Conservation (phyloP, 139 green algal genomes). For the Prasinococcaceae sp. region DNA sequence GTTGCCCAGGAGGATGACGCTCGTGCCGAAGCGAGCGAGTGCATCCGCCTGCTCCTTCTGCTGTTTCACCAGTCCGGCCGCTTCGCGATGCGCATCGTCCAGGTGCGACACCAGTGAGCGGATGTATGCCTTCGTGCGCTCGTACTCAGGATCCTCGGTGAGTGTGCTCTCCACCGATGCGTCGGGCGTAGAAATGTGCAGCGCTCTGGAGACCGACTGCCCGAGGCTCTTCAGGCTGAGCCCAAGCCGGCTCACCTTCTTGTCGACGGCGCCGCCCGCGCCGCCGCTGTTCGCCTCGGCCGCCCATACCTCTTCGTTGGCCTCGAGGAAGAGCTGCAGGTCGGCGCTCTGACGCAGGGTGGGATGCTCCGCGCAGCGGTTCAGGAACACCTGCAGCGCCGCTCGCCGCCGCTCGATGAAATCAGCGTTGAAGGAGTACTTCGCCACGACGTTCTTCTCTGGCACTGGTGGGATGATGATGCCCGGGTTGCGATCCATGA, state of each 20-base stretch:
- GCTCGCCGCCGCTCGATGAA: slow-evolving; percentile 77
- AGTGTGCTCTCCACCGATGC: too few relatives aligned
- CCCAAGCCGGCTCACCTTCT: slow-evolving; percentile 15
- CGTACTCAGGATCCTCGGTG: slow-evolving; percentile 69
- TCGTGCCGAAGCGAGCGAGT: slow-evolving; percentile 54
- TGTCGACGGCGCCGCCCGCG: background rate
- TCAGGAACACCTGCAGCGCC: slow-evolving; percentile 68
- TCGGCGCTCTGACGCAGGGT: slow-evolving; percentile 45
- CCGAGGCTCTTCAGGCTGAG: too few relatives aligned
- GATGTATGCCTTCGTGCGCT: slow-evolving; percentile 52
- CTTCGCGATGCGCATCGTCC: slow-evolving; percentile 58
- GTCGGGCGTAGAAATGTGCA: too few relatives aligned
- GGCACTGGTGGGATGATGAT: slow-evolving; percentile 79
- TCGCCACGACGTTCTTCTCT: slow-evolving; percentile 74
- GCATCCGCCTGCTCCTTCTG: slow-evolving; percentile 37
- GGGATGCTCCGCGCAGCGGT: slow-evolving; percentile 51
- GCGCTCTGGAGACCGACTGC: too few relatives aligned
- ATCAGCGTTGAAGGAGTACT: slow-evolving; percentile 71
- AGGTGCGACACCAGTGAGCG: slow-evolving; percentile 64
- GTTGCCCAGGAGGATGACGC: slow-evolving; percentile 21
- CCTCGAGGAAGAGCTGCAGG: slow-evolving; percentile 65
- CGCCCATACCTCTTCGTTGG: slow-evolving; percentile 67
- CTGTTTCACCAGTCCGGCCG: slow-evolving; percentile 37
- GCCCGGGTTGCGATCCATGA: slow-evolving; percentile 59
- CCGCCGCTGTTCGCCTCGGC: too few relatives aligned